These are phyloP conservation scores for Chlamydomonas sphaeroides DNA, from an alignment of 139 green algal genomes.

Conservation along the genomic window DNA sequence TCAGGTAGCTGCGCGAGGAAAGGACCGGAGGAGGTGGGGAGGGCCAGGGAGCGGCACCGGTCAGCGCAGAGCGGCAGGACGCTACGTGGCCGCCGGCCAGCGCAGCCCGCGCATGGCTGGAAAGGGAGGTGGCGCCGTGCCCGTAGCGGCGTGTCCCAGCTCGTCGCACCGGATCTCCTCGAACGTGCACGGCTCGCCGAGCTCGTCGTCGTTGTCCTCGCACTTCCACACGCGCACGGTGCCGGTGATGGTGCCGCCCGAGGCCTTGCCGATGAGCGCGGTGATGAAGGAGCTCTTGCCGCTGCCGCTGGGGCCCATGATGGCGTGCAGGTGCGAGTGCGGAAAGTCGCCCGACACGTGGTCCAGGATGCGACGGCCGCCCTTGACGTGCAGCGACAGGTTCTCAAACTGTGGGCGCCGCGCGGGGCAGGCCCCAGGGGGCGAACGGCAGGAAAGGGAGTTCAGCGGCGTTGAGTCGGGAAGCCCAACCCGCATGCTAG, in stretches of 20 bases:
- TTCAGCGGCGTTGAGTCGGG: no score
- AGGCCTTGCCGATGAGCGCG: constrained; percentile 60
- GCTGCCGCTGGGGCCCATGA: constrained; percentile 65
- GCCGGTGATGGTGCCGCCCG: constrained; percentile 37
- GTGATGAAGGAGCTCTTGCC: constrained; percentile 72
- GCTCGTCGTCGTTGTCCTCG: neutral
- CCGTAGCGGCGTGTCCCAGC: no score
- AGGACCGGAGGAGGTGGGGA: neutral
- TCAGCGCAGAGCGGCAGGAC: no score
- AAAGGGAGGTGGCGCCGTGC: no score
- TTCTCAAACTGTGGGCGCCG: constrained; percentile 31
- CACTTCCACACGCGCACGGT: constrained; percentile 28
- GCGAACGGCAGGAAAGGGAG: no score
- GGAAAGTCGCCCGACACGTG: constrained; percentile 33
- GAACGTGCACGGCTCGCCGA: neutral
- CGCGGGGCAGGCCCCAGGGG: no score
- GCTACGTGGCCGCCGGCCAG: no score
- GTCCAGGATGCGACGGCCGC: constrained; percentile 54
- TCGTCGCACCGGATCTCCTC: constrained; percentile 33
- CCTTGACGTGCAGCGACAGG: constrained; percentile 56
- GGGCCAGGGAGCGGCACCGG: no score
- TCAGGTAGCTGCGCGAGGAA: constrained; percentile 40
- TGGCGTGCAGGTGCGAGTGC: constrained; percentile 52
- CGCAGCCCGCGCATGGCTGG: no score
- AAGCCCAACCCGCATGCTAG: no score